Evolutionary conservation across 352 stramenopile species (phyloP).

Genomic region (Globisporangium uncinulatum): DNA sequence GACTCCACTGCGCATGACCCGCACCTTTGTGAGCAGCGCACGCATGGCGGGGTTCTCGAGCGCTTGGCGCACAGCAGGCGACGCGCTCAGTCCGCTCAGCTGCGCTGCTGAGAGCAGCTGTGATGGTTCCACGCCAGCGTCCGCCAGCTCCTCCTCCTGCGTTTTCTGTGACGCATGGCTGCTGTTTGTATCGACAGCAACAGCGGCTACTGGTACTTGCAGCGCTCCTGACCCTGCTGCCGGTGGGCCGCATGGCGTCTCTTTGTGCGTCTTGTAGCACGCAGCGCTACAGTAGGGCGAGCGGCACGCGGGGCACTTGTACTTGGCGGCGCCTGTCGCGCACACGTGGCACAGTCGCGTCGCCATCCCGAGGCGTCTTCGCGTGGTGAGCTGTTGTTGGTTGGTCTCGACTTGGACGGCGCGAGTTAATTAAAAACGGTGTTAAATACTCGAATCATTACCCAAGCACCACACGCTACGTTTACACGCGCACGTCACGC

Average conservation of each 20-base stretch:
- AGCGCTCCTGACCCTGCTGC: conserved; percentile 4
- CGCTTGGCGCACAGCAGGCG: conserved; percentile 26
- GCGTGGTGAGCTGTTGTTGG: too few species aligned
- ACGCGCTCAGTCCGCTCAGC: conserved; percentile 33
- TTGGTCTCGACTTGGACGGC: background rate
- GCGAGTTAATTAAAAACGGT: too few species aligned
- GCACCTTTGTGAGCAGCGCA: conserved; percentile 48
- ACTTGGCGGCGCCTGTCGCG: conserved; percentile 51
- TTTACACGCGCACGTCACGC: too few species aligned
- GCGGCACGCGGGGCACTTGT: conserved; percentile 77
- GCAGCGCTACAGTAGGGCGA: conserved; percentile 65
- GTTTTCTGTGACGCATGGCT: background rate
- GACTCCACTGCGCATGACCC: background rate
- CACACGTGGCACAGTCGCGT: conserved; percentile 51
- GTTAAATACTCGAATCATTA: too few species aligned
- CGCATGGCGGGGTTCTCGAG: conserved; percentile 46
- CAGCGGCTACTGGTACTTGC: conserved; percentile 2
- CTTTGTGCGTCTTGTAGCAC: conserved; percentile 82
- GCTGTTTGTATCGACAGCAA: background rate
- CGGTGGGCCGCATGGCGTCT: conserved; percentile 38
- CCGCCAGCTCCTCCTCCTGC: conserved; percentile 21
- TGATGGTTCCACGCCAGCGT: conserved; percentile 15
- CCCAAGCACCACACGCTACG: too few species aligned
- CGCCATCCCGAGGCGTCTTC: too few species aligned
- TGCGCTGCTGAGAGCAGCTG: conserved; percentile 50